Base-by-base conservation (phyloP, 352 stramenopile genomes). In the Halophytophthora batemanensis region DNA sequence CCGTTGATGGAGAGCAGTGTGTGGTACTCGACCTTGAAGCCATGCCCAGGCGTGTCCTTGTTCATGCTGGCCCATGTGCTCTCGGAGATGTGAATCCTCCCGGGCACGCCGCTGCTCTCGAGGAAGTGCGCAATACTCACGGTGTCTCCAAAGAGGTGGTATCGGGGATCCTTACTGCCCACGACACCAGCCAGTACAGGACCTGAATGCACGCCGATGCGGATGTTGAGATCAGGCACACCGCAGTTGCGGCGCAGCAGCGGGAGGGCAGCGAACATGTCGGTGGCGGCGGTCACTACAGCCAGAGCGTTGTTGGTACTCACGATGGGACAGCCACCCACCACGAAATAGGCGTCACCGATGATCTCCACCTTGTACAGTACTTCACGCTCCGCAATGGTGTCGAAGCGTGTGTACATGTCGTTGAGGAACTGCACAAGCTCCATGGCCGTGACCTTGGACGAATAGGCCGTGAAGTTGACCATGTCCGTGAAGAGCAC, bases 301-400 rank as follows among this genome's bases (percentile, higher is more conserved):
- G 78, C 69, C 13, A 89, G 49, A 2, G 78, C 91, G 64, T 80
- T 91, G 60, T 72, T 80, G 12, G 50, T 55, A 46, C 60, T 83
- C 34, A 75, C 82, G 23, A 78, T 87, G 40, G 69, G 81, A 55
- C 68, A 93, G 19, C 66, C 76, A 22, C 74, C 79, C 33, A 80
- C 87, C 18, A 96, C 84, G 45, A 88, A 86, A 59, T 96, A 96
- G 10, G 86, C 85, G 55, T 94, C 78, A 17, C 82, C 87, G 18
- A 96, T 90, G 49, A 93, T 96, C 59, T 96, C 85, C 7, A 96
- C 82, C 56, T 96, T 96, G 70, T 96, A 90, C 2, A 96, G 69
- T 34, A 81, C 80, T 53, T 94, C 81, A 33, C 88, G 79, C 59
- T 96, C 80, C 11, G 82, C 72, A 45, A 95, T 85, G 40, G 74